phyloP scores from a whole-genome alignment of 441 rosid genomes.

The Arabidopsis lyrata region DNA sequence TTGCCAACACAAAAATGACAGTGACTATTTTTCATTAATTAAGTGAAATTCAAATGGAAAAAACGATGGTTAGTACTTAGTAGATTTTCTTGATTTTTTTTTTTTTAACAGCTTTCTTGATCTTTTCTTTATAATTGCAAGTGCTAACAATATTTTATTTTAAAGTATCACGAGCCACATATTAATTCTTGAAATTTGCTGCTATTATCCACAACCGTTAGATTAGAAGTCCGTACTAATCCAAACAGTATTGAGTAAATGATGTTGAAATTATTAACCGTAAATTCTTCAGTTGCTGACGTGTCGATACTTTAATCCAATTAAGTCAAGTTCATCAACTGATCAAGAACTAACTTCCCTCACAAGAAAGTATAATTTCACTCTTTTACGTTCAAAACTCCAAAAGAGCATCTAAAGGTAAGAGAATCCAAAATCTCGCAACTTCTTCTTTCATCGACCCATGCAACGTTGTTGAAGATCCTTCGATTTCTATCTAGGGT shows the following conservation, averaged over 20 bases:
- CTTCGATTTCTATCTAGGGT: conserved; percentile 6
- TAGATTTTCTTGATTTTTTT: neutral
- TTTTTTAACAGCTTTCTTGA: neutral
- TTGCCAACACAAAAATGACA: neutral
- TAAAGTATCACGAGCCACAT: neutral
- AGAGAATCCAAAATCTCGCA: neutral
- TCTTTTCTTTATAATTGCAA: neutral
- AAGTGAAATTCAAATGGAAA: neutral
- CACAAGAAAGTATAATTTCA: conserved; percentile 3
- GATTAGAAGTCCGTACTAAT: neutral
- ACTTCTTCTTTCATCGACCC: conserved; percentile 25
- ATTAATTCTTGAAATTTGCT: neutral
- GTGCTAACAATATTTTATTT: too few species aligned
- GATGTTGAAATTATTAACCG: neutral
- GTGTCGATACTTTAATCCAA: neutral
- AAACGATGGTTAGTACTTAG: neutral
- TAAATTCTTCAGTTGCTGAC: neutral
- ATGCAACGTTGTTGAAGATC: conserved; percentile 1
- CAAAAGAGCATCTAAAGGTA: neutral
- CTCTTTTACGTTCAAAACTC: neutral
- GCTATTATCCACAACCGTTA: neutral
- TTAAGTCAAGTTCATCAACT: neutral
- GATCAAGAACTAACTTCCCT: conserved; percentile 6
- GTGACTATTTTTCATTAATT: neutral
- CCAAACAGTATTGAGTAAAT: neutral